phyloP scores from a whole-genome alignment of 2,329 filamentous ascomycete species.

The Botryosphaeria dothidea region DNA sequence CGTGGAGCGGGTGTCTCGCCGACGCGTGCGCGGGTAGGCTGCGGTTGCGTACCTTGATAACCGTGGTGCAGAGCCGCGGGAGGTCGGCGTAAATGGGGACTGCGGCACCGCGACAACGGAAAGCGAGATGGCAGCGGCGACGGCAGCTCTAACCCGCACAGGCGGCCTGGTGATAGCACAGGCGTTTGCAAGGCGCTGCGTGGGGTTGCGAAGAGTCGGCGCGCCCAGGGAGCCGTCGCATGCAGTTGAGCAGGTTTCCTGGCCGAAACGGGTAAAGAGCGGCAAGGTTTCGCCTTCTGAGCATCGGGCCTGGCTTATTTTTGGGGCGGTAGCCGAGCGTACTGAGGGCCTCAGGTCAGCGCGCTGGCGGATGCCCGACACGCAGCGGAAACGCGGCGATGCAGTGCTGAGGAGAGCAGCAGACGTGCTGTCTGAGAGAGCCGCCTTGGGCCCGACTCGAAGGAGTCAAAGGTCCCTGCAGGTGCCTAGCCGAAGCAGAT shows the following conservation, averaged over 20 bases:
- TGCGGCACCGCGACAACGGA: neutral
- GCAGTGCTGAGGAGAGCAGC: neutral
- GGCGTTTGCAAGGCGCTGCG: slow-evolving; percentile 12
- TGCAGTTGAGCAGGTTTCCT: slow-evolving; percentile 20
- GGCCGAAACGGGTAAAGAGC: slow-evolving; percentile 9
- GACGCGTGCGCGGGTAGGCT: neutral
- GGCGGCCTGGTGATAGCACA: neutral
- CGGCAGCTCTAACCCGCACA: neutral
- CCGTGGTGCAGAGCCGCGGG: slow-evolving; percentile 2
- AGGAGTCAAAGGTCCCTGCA: neutral
- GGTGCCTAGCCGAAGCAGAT: slow-evolving; percentile 14
- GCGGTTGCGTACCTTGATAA: slow-evolving; percentile 12
- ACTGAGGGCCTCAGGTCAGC: slow-evolving; percentile 12
- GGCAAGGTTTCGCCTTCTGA: slow-evolving; percentile 13
- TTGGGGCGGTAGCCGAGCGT: neutral
- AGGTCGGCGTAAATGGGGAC: neutral
- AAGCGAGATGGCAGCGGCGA: neutral
- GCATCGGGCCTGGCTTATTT: slow-evolving; percentile 8
- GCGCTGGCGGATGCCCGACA: neutral
- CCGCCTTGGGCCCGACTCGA: neutral
- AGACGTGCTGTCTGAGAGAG: neutral
- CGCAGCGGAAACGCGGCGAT: slow-evolving; percentile 1
- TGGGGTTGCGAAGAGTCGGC: slow-evolving; percentile 16
- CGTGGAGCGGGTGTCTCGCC: slow-evolving; percentile 4
- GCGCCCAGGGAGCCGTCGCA: slow-evolving; percentile 10